Conservation (phyloP, 2,329 filamentous ascomycete genomes). For the Aspergillus uvarum region DNA sequence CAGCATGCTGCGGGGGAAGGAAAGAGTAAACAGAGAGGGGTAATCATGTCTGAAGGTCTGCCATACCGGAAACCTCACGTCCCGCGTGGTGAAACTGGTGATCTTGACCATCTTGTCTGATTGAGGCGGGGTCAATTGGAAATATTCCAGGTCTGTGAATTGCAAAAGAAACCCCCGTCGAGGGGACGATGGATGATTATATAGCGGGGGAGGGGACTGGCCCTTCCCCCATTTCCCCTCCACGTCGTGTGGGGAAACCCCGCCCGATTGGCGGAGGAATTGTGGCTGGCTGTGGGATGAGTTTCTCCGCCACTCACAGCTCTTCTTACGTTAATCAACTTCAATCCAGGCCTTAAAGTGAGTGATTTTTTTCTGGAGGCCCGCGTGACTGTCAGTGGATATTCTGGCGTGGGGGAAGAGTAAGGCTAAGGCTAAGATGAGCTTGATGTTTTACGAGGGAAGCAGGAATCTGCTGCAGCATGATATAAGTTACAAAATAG, state of each 20-base stretch:
- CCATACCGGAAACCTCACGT: constrained; percentile 69
- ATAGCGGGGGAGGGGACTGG: not conserved
- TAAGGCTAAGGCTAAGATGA: too few relatives aligned
- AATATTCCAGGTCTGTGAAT: not conserved
- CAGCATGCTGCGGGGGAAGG: not conserved
- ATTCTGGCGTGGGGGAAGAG: not conserved
- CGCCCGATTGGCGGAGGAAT: constrained; percentile 28
- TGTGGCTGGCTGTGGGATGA: constrained; percentile 8
- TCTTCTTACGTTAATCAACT: not conserved
- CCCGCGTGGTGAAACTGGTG: constrained; percentile 68
- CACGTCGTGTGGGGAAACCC: constrained; percentile 9
- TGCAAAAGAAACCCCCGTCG: not conserved
- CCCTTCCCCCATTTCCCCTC: constrained; percentile 2
- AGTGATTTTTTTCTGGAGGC: not conserved
- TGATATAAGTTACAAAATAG: not conserved
- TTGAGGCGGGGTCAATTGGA: not conserved
- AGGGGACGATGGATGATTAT: not conserved
- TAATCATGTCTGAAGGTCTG: not conserved
- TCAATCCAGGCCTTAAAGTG: not conserved
- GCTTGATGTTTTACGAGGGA: not conserved
- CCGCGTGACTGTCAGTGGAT: not conserved
- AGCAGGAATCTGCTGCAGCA: not conserved
- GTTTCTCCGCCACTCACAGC: constrained; percentile 27
- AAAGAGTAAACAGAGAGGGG: not conserved
- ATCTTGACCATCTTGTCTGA: constrained; percentile 58